Evolutionary conservation across 2,329 filamentous ascomycete genomes (phyloP), one percentile per base, ranked within the genome.

Genomic region (Cercospora sp.): DNA sequence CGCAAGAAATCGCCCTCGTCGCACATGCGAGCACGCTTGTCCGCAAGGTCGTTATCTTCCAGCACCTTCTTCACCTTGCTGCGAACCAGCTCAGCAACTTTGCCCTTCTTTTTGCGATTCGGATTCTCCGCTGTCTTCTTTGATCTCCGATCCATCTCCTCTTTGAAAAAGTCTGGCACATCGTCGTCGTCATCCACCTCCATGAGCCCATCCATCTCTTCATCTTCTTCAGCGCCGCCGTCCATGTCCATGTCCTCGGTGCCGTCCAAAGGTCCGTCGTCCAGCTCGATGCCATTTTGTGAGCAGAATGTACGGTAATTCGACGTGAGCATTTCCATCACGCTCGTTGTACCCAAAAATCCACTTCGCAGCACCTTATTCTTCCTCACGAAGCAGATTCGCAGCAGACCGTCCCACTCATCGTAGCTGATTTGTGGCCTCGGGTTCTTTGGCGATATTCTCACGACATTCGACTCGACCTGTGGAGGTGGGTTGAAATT

Each of bases 401-500:
- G 85, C 69, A 98, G 80, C 77, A 98, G 84, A 9, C 94, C 94
- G 77, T 98, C 94, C 90, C 94, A 97, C 80, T 98, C 95, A 63
- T 96, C 93, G 81, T 94, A 98, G 78, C 89, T 92, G 71, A 98
- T 94, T 73, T 93, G 90, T 63, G 94, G 94, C 42, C 93, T 84
- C 10, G 93, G 93, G 42, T 87, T 86, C 82, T 97, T 96, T 23
- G 93, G 93, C 77, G 94, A 92, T 73, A 97, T 91, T 68, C 94
- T 87, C 59, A 97, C 93, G 6, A 97, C 94, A 67, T 91, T 94
- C 7, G 89, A 92, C 80, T 99, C 95, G 67, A 99, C 95, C 76
- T 93, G 88, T 8, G 95, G 95, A 0, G 95, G 94, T 0, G 95
- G 95, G 70, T 92, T 93, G 86, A 98, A 99, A 83, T 98, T 98